Base-by-base conservation (phyloP, 345 rosid species). In the Excoecaria cochinchinensis region DNA sequence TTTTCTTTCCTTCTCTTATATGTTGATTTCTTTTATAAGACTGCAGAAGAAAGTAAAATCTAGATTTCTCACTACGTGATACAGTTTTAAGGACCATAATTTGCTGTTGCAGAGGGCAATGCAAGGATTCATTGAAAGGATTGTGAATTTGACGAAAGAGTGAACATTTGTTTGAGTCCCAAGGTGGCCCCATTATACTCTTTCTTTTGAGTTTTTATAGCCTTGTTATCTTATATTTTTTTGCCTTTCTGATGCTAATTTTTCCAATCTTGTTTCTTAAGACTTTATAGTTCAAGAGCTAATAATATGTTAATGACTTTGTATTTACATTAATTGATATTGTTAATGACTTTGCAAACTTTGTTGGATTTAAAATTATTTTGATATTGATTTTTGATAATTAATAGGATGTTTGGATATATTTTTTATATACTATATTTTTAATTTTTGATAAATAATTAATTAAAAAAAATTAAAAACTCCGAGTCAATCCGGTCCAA, bases 171-270 rank as follows among this genome's bases (percentile, higher is more conserved):
- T 96, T 84, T 57, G 97, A 96, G 89, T 93, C 98, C 15, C 98
- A 93, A 81, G 97, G 99, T 64, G 99, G 99, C 71, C 98, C 98
- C 63, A 96, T 96, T 74, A 92, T 96, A 70, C 99, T 96, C 69
- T 88, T 97, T 58, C 58, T 67, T 75, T 44, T 31, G 21, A 56
- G 25, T 57, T 22, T 76, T 44, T 72, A 50, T 36, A 31, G 17
- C 67, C 17, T 24, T 56, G 31, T 11, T 24, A 21, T 67, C 44
- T 19, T 6, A 16, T 15, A 11, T 9, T 25, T 59, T 66, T 44
- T 12, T 50, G 22, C 53, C 25, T 8, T 70, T 74, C 3, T 44
- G 69, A 19, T 48, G 74, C 38, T 15, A 15, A 39, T n/a, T 50
- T 39, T 14, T 38, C 40, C 68, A 4, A 46, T 46, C 38, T 63